Evolutionary conservation across 2,329 filamentous ascomycete species (phyloP).

Genomic region (Pseudogymnoascus sp.): DNA sequence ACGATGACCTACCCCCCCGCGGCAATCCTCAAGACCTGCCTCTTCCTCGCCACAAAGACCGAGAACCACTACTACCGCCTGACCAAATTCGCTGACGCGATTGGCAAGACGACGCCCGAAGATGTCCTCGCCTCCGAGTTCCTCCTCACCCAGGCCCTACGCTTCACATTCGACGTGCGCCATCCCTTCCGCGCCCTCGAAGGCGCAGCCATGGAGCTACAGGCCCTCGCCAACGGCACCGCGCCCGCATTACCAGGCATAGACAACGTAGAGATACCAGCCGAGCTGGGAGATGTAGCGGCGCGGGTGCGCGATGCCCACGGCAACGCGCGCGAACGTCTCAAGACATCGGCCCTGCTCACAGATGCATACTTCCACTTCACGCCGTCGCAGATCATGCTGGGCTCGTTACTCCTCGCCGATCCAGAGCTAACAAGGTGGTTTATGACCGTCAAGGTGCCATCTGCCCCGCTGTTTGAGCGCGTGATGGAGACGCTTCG

Average conservation of each 20-base stretch:
- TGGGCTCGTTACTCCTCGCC: constrained; percentile 68
- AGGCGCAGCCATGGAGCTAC: constrained; percentile 75
- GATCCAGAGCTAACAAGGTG: constrained; percentile 50
- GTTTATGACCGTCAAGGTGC: constrained; percentile 25
- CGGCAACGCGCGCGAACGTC: constrained; percentile 59
- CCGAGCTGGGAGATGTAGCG: constrained; percentile 22
- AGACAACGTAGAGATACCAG: neutral
- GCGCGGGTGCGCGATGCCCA: constrained; percentile 54
- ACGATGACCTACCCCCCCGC: constrained; percentile 94
- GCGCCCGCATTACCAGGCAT: constrained; percentile 18
- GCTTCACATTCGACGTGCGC: constrained; percentile 87
- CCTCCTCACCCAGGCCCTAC: constrained; percentile 79
- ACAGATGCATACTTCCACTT: constrained; percentile 98
- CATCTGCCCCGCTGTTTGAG: constrained; percentile 28
- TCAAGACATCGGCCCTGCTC: constrained; percentile 72
- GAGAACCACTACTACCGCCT: constrained; percentile 64
- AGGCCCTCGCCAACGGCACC: constrained; percentile 49
- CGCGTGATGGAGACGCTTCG: constrained; percentile 43
- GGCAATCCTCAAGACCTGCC: constrained; percentile 77
- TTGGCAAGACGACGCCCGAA: constrained; percentile 64
- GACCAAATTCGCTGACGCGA: constrained; percentile 57
- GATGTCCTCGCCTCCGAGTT: constrained; percentile 88
- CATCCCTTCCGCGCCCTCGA: constrained; percentile 86
- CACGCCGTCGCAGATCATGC: constrained; percentile 88
- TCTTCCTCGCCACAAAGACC: constrained; percentile 91